Evolutionary conservation across 169 alveolate genomes (phyloP).

Genomic region (Eimeria tenella): DNA sequence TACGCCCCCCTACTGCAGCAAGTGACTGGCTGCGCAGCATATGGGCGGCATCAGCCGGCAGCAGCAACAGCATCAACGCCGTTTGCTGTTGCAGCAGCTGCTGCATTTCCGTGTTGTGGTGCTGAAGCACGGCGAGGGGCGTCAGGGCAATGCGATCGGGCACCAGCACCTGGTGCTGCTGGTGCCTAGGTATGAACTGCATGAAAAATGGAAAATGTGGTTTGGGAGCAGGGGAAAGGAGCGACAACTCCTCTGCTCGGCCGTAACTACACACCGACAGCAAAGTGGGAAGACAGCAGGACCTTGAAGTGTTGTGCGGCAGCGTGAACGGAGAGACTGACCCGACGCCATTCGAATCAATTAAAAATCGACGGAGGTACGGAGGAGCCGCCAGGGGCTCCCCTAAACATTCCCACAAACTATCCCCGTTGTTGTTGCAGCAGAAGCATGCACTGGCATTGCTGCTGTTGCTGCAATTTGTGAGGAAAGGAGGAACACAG

Average conservation of each 20-base stretch:
- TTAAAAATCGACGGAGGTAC: slow-evolving; percentile 51
- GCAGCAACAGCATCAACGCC: slow-evolving; percentile 46
- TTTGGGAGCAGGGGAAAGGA: slow-evolving; percentile 30
- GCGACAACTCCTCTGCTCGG: slow-evolving; percentile 22
- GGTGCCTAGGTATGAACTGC: slow-evolving; percentile 36
- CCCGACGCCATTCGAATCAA: slow-evolving; percentile 45
- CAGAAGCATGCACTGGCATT: neutral
- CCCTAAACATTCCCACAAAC: slow-evolving; percentile 65
- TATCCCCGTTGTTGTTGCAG: slow-evolving; percentile 10
- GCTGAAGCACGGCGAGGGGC: slow-evolving; percentile 43
- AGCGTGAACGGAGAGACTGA: slow-evolving; percentile 28
- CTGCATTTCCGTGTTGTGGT: slow-evolving; percentile 43
- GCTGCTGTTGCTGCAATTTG: slow-evolving; percentile 51
- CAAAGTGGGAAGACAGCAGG: slow-evolving; percentile 56
- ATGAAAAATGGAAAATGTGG: slow-evolving; percentile 34
- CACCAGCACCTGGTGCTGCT: slow-evolving; percentile 46
- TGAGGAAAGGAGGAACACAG: slow-evolving; percentile 42
- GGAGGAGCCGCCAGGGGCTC: slow-evolving; percentile 72
- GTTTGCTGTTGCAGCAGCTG: slow-evolving; percentile 66
- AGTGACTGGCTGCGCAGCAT: slow-evolving; percentile 2
- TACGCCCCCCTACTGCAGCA: slow-evolving; percentile 16
- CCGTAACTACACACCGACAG: slow-evolving; percentile 48
- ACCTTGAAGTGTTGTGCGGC: neutral
- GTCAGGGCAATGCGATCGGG: slow-evolving; percentile 39
- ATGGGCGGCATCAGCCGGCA: neutral